phyloP scores from a whole-genome alignment of 345 rosid genomes.

The Corchorus olitorius region DNA sequence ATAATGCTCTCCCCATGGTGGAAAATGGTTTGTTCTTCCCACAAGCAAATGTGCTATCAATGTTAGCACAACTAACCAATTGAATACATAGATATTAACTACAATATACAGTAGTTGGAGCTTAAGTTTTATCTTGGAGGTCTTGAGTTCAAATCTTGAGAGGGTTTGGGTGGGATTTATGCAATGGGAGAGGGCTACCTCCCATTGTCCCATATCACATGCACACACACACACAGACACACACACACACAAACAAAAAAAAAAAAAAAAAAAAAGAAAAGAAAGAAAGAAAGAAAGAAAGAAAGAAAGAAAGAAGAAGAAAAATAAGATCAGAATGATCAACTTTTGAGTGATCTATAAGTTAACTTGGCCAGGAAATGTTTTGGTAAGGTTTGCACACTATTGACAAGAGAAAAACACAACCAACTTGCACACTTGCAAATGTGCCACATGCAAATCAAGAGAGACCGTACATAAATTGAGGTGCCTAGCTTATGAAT shows the following conservation, averaged over 20 bases:
- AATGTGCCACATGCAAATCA: slow-evolving; percentile 13
- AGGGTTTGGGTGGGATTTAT: no score
- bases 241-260: no score
- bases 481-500: background rate
- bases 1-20: background rate
- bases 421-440: slow-evolving; percentile 13
- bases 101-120: no score
- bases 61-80: background rate
- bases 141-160: no score
- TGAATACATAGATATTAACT: background rate
- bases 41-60: background rate
- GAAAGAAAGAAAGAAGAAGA: background rate
- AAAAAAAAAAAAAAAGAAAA: no score
- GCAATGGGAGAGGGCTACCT: no score
- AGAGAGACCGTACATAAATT: background rate
- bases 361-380: slow-evolving; percentile 4
- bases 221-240: no score
- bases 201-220: no score
- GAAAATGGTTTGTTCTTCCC: background rate
- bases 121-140: no score
- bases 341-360: slow-evolving; percentile 6
- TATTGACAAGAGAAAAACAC: background rate
- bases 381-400: background rate
- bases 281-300: background rate
- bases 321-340: background rate